Conservation (phyloP, 768 basidiomycete genomes). For the Pisolithus tinctorius region DNA sequence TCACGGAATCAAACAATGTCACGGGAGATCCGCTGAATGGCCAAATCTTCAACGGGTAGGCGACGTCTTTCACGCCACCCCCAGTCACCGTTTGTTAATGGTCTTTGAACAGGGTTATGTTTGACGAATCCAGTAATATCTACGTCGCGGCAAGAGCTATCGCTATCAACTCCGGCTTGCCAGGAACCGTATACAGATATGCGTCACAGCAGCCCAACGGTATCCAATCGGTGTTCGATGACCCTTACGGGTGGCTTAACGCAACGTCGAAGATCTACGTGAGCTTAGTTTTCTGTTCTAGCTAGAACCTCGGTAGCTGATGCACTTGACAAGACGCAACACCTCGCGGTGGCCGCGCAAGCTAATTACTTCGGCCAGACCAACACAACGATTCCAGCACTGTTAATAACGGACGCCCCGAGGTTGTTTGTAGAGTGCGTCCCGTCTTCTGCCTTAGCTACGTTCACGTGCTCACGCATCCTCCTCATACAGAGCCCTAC, state of each 20-base stretch:
- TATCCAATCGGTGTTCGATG: conserved; percentile 39
- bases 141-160: conserved; percentile 48
- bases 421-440: conserved; percentile 58
- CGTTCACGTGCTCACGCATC: conserved; percentile 1
- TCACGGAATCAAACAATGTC: conserved; percentile 41
- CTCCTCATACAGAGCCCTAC: conserved; percentile 37
- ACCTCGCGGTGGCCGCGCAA: conserved; percentile 52
- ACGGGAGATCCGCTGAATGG: conserved; percentile 39
- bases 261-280: conserved; percentile 37
- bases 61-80: neutral
- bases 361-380: conserved; percentile 49
- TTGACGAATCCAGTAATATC: conserved; percentile 28
- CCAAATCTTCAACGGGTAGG: conserved; percentile 55
- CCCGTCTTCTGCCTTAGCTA: neutral
- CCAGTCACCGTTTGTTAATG: neutral
- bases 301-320: neutral
- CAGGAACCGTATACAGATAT: conserved; percentile 52
- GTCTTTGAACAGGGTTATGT: conserved; percentile 33
- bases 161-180: conserved; percentile 45
- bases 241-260: conserved; percentile 45
- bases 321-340: conserved; percentile 36
- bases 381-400: conserved; percentile 33
- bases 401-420: conserved; percentile 35
- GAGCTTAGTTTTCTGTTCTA: conserved; percentile 4
- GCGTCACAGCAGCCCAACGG: conserved; percentile 40